A percentile compares a stretch with the other conserved stretches of the same genome.
Conservation (phyloP, 2,329 filamentous ascomycete genomes). For the Colletotrichum cereale region DNA sequence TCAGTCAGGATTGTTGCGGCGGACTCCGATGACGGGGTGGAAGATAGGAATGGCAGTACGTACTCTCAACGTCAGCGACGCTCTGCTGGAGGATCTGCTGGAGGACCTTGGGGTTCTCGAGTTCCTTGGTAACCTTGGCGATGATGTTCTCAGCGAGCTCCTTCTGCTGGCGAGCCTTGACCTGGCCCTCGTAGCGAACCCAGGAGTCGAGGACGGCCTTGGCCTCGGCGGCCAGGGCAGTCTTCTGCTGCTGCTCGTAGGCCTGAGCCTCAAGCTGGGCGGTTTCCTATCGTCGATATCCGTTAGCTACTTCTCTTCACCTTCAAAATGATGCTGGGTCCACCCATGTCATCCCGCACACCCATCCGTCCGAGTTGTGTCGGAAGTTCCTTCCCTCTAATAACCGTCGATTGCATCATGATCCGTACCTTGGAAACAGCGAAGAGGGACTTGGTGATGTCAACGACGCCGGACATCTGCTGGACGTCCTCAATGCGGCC, state of each 20-base stretch:
- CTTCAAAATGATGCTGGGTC: not conserved
- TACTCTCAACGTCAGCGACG: conserved; percentile 95
- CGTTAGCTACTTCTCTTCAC: conserved; percentile 16
- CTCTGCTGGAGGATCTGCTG: conserved; percentile 99
- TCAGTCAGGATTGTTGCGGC: conserved; percentile 49
- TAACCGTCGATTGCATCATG: conserved; percentile 7
- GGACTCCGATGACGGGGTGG: not conserved
- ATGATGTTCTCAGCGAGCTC: conserved; percentile 95
- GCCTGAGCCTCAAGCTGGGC: conserved; percentile 95
- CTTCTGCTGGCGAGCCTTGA: conserved; percentile 98
- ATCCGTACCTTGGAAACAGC: conserved; percentile 91
- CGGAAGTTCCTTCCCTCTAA: not conserved
- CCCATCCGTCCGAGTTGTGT: conserved; percentile 5
- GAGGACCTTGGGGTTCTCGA: conserved; percentile 96
- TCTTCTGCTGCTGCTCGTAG: conserved; percentile 97
- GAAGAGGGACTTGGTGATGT: conserved; percentile 97
- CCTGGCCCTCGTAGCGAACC: conserved; percentile 98
- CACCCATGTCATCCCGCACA: not conserved
- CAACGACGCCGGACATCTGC: conserved; percentile 94
- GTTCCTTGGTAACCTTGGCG: conserved; percentile 98
- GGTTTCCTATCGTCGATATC: conserved; percentile 79
- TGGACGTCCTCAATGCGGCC: conserved; percentile 92
- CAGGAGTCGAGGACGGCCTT: conserved; percentile 97
- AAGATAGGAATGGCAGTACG: not conserved
- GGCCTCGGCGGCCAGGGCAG: conserved; percentile 90